Base-by-base conservation (phyloP, 2,329 filamentous ascomycete genomes). In the Fusarium zealandicum region DNA sequence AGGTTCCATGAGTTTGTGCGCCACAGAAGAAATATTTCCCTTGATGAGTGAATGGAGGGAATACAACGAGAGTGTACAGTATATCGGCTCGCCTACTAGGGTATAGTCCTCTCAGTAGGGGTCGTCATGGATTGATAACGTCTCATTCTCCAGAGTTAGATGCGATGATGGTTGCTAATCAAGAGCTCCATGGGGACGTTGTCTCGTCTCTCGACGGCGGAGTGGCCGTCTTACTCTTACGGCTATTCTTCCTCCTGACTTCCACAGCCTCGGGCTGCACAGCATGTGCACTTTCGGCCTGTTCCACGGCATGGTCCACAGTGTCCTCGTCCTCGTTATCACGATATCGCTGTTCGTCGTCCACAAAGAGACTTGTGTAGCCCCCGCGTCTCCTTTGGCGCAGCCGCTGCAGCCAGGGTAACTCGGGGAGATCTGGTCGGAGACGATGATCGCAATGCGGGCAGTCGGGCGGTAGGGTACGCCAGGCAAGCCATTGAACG, bases 401-500 rank as follows among this genome's bases (percentile, higher is more conserved):
- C 37, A 69, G 48, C 17, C 57, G 61, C 38, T 63, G 54, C 9
- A 70, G 43, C 73, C 73, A 75, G 32, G 75, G 74, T 10, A 76
- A 57, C 27, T 70, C 54, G 13, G 74, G 74, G n/a, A 73, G 50
- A n/a, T 67, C 58, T 5, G 75, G 74, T 6, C 75, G 73, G 12
- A 78, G 67, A 6, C 69, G 68, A 48, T 65, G 67, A 42, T 70
- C 70, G 66, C 76, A 78, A 58, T 76, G 70, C 4, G 76, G 75
- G 51, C 76, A 78, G 50, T 77, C 69, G 25, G 72, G 64, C 4
- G 73, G 72, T 2, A 78, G 69, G 30, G 67, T 65, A 42, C 72
- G 73, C 73, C 72, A 76, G 25, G 74, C 75, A 18, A 73, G 59
- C 64, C 70, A 76, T 56, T 75, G 74, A 43, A 73, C 66, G 44